Evolutionary conservation across 495 filamentous ascomycete species (phyloP), one percentile per base, ranked within the genome.

Genomic region (Cudoniella acicularis): DNA sequence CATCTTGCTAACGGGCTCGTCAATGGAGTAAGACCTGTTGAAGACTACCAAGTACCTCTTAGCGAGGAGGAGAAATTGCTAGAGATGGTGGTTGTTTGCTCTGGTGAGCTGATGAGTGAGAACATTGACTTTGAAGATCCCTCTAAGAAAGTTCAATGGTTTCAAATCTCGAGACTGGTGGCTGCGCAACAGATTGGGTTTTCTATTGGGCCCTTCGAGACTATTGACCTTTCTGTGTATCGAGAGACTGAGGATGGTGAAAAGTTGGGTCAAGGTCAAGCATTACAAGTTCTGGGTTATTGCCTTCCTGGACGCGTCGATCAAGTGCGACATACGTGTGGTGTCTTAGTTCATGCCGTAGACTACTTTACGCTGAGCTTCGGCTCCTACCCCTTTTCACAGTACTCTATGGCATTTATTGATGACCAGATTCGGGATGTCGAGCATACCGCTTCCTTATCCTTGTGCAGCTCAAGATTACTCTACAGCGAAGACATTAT

Each of bases 191-290:
- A 98, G 67, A 84, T 99, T 64, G 90, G 91, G 1, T 93, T 99
- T 69, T 89, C 88, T 10, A 81, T 97, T 24, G 94, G 95, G 0
- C 94, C 95, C 13, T 99, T 99, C 68, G 91, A 97, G 68, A 86
- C 91, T 64, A 83, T 96, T 49, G 91, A 97, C 66, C 75, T 99
- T 9, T 87, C 90, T 8, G 89, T 94, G 63, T 96, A 89, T 66
- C 86, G 95, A 17, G 90, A 91, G 52, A 89, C 88, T 57, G 89
- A 93, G 54, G 89, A 94, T 52, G 95, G 97, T 63, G 92, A 93
- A 64, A 88, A 90, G 62, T 83, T 98, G 51, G 90, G 90, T 6
- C 80, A 83, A 43, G 61, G 49, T 4, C 90, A 90, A 64, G 90
- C 90, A 2, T 82, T 94, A 54, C 89, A 89, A 50, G 78, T 98